Evolutionary conservation across 441 rosid genomes (phyloP).

Genomic region (Pelargonium cotyledonis): DNA sequence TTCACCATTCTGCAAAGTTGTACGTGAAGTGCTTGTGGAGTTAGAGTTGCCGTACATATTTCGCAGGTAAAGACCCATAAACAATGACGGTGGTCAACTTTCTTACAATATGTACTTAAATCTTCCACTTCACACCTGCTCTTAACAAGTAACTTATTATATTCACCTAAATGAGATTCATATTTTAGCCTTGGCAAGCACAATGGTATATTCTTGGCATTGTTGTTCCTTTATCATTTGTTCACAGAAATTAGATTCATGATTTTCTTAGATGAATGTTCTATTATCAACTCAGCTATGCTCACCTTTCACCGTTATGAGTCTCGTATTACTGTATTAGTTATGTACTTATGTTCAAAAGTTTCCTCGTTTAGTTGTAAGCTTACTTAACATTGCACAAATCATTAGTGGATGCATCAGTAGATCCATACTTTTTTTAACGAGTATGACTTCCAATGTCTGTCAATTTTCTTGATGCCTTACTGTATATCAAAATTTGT

Average conservation of each 20-base stretch:
- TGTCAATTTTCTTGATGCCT: no score
- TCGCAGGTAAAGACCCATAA: conserved; percentile 42
- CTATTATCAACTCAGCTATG: background rate
- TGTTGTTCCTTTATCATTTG: background rate
- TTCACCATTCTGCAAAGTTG: conserved; percentile 83
- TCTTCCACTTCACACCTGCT: background rate
- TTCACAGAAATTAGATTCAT: background rate
- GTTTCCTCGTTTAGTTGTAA: background rate
- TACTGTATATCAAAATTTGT: no score
- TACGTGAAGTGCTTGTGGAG: conserved; percentile 78
- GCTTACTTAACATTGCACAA: background rate
- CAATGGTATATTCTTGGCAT: no score
- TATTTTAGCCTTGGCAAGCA: background rate
- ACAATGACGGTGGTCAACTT: background rate
- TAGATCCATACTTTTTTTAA: background rate
- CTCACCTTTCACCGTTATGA: background rate
- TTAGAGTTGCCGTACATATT: conserved; percentile 72
- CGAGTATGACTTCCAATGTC: no score
- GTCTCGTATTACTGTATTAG: background rate
- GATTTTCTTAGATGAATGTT: background rate
- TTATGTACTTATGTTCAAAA: no score
- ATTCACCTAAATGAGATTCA: background rate
- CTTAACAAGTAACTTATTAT: background rate
- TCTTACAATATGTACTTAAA: background rate
- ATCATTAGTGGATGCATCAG: background rate